Base-by-base conservation (phyloP, 169 alveolate genomes). In the Cryptosporidium baileyi region DNA sequence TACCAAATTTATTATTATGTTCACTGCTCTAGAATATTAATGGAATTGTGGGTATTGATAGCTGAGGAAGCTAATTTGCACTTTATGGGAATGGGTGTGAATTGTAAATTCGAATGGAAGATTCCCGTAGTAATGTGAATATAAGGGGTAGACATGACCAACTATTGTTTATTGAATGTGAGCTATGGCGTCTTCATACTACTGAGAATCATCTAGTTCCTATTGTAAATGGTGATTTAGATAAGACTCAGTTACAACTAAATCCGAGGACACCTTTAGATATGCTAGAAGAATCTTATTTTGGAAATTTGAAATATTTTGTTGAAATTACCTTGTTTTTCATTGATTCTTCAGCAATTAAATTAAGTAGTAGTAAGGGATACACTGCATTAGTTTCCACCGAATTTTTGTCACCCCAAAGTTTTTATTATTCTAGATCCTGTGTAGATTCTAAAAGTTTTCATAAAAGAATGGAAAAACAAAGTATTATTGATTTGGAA, bases 111-210 rank as follows among this genome's bases (percentile, higher is more conserved):
- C 81, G 81, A 51, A 65, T 65, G 81, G 63, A 65, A 34, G 36
- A 36, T 22, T 45, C 30, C 22, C 44, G 81, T 61, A 49, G 63
- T 30, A 19, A 65, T 65, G 63, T 24, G 49, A 51, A 65, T 47
- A 49, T 51, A 51, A 47, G 17, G 57, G 19, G 36, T 65, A 45
- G 44, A 26, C 47, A 47, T 40, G 57, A 57, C 17, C 81, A 65
- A 57, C 60, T 65, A 32, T 51, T 65, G 17, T 47, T 65, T 40
- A 45, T 65, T 19, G 63, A 65, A n/a, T 65, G 81, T 65, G 81
- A 65, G 30, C 36, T 65, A n/a, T 65, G 81, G 81, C n/a, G 81
- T 51, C 54, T 65, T 30, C 63, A 49, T n/a, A 41, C 44, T 3
- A 40, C 43, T 28, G 63, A 45, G 15, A 28, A 45, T 26, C 49